Base-by-base conservation (phyloP, 1,139 yeast species). In the Ogataea hybrid region DNA sequence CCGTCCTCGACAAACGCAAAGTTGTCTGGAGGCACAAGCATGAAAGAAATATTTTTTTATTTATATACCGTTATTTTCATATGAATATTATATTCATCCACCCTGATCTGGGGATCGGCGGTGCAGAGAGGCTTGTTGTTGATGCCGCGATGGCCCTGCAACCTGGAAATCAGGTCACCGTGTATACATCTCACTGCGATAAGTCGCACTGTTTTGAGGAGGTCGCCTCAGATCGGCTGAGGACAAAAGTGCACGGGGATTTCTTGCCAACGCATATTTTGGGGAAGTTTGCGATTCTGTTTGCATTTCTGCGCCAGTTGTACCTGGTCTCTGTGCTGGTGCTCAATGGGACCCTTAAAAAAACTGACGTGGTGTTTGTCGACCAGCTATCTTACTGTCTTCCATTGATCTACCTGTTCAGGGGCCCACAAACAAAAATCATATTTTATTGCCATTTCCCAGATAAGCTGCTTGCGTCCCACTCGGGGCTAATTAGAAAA, bases 361-460 rank as follows among this genome's bases (percentile, higher is more conserved):
- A 70, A 2, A 81, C 73, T 56, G 97, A 92, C 61, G 75, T 81
- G 47, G 84, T 84, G 51, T 74, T 92, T 22, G 81, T 92, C 29
- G 99, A 92, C 64, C 97, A 92, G 62, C 71, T 92, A 43, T 81
- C 96, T 2, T 81, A 88, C 49, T 82, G 95, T 51, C 70, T 92
- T 3, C 98, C 98, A 4, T 54, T 90, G 20, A 54, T 92, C 27
- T 78, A 80, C 42, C 44, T 73, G 20, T 73, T 79, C 57, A 70
- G 73, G 45, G 25, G 39, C 9, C 25, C 38, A 2, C 49, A 63
- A 41, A 60, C 75, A 4, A 68, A 73, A 42, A 71, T 86, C 5
- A 63, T 92, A 39, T 92, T 92, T 60, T 92, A 92, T 63, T 90
- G 98, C 56, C 99, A 92, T 65, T 92, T 92, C 63, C 98, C 99